Base-by-base conservation (phyloP, 1,284 basidiomycete genomes). In the Athelia sp. region DNA sequence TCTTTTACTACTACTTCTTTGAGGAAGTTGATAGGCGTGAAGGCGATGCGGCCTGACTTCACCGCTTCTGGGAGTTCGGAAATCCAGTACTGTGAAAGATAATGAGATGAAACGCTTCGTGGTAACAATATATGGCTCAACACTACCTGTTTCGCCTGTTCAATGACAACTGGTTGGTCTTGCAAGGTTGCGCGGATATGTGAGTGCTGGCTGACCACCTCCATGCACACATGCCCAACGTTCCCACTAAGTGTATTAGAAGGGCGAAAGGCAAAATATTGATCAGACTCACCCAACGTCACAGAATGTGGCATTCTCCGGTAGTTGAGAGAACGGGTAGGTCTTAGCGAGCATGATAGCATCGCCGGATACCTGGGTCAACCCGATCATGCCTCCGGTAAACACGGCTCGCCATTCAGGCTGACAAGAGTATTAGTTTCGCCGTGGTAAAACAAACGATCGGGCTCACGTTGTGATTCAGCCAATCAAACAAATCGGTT, bases 1-100 rank as follows among this genome's bases (percentile, higher is more conserved):
- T 26, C 23, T 22, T 22, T 26, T 10, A 44, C 43, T 22, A 21
- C n/a, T 11, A 9, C n/a, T 44, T 44, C 43, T 6, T 23, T 44
- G 43, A 44, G 22, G 43, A 44, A 44, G 23, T 44, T 22, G 15
- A 44, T 26, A 10, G 43, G 43, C n/a, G 23, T 21, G 43, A 44
- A 44, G 23, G 4, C 18, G n/a, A 44, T n/a, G 21, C 43, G 43
- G 15, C 23, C 10, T 6, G 15, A 9, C 4, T 22, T n/a, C 15
- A 44, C 15, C 15, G 43, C 43, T 22, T 44, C 15, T 6, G 43
- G 43, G 17, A 22, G 24, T 44, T 44, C 43, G 17, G 15, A 4
- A 4, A 10, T 23, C 43, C 43, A 44, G 19, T 18, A 21, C 43
- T 44, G 22, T 22, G 22, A 10, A 44, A 29, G 26, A 4, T 29